Base-by-base conservation (phyloP, 2,329 filamentous ascomycete species). In the Anthostomella pinea region DNA sequence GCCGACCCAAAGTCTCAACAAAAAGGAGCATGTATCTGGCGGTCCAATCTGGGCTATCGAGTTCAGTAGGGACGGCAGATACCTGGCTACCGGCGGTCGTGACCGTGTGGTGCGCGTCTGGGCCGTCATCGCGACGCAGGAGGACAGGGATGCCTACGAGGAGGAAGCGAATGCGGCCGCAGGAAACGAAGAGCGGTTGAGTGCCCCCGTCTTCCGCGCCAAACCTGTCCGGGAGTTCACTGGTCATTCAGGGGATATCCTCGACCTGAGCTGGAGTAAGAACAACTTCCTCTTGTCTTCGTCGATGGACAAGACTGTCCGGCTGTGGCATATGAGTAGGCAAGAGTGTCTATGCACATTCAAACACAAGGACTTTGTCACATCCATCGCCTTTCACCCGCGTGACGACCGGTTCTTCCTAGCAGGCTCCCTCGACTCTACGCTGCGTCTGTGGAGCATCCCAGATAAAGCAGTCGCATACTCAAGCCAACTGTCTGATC, bases 231-330 rank as follows among this genome's bases (percentile, higher is more conserved):
- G 83, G 37, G 85, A 95, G 56, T 96, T 93, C 48, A 68, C 76
- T 35, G 90, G 89, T 4, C 93, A 98, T 58, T 83, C 79, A 0
- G 83, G 85, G 11, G 90, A 94, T 50, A 81, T 98, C 5, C 67
- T 98, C 47, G 91, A 95, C 58, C 63, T 98, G 41, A 95, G 87
- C 60, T 98, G 93, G 93, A 97, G 91, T 68, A 98, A 97, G 72
- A 98, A 98, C 64, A 95, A 95, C 60, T 98, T 98, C 52, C 65
- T 98, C 18, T 72, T 98, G 11, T 96, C 91, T 3, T 94, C 90
- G 0, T 95, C 90, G 0, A 96, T 97, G 89, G 93, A 98, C 60
- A 96, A 96, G 68, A 95, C 90, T 0, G 93, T 98, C 9, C 79
- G 88, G 10, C 64, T 98, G 30, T 98, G 93, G 91, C 93, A 98